Conservation (phyloP, 2,329 filamentous ascomycete genomes). For the Leptographium galeiforme region DNA sequence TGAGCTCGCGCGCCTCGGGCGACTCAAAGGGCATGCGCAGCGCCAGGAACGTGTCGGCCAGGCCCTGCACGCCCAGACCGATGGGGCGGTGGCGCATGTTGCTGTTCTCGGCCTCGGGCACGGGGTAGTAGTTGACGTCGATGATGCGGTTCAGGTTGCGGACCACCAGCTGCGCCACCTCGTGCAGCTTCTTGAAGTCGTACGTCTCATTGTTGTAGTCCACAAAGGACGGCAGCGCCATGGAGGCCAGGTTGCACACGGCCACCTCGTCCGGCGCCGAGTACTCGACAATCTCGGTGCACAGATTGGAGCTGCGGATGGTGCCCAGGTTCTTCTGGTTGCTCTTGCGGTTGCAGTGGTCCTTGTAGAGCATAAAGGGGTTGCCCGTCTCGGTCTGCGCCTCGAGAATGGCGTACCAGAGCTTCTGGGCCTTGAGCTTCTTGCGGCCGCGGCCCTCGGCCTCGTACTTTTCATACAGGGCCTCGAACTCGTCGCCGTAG, state of each 20-base stretch:
- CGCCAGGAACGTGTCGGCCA: constrained; percentile 95
- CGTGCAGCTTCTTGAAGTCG: constrained; percentile 93
- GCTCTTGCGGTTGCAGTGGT: constrained; percentile 95
- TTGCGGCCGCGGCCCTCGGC: constrained; percentile 73
- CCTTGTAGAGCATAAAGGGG: constrained; percentile 99
- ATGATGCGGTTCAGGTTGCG: constrained; percentile 98
- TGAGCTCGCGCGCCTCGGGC: constrained; percentile 80
- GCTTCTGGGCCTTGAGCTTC: constrained; percentile 94
- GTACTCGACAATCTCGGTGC: constrained; percentile 98
- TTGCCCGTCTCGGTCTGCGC: constrained; percentile 98
- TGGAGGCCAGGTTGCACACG: constrained; percentile 92
- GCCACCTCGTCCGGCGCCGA: constrained; percentile 94
- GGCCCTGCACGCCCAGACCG: constrained; percentile 91
- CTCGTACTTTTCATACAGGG: constrained; percentile 88
- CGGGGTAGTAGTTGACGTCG: constrained; percentile 97
- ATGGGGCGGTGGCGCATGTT: constrained; percentile 96
- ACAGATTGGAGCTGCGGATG: constrained; percentile 96
- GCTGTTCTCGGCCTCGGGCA: constrained; percentile 82
- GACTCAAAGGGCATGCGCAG: constrained; percentile 96
- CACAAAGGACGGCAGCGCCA: constrained; percentile 82
- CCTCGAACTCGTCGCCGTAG: constrained; percentile 95
- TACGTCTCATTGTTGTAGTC: constrained; percentile 75
- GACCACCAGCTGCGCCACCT: constrained; percentile 83
- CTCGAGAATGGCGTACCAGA: constrained; percentile 98
- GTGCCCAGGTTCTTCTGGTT: constrained; percentile 99